Conservation (phyloP, 345 rosid species). For the Corchorus olitorius region DNA sequence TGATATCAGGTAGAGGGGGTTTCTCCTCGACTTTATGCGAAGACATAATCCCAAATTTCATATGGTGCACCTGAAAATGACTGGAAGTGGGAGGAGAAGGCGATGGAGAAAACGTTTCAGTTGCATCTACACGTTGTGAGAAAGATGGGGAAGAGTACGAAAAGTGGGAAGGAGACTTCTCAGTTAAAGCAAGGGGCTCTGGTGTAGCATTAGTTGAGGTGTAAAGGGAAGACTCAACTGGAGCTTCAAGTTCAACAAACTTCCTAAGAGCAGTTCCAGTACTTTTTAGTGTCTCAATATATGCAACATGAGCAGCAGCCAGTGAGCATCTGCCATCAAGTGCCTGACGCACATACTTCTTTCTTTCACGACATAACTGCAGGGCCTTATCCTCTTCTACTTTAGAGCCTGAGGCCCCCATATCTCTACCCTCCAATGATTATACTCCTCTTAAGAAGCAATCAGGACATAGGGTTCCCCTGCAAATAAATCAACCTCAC, state of each 20-base stretch:
- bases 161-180: slow-evolving; percentile 60
- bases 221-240: slow-evolving; percentile 68
- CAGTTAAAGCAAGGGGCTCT: slow-evolving; percentile 60
- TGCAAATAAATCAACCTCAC: slow-evolving; percentile 23
- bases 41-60: slow-evolving; percentile 64
- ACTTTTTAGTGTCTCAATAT: slow-evolving; percentile 68
- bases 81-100: slow-evolving; percentile 59
- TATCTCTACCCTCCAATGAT: slow-evolving; percentile 26
- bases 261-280: slow-evolving; percentile 71
- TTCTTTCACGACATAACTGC: slow-evolving; percentile 88
- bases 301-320: slow-evolving; percentile 75
- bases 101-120: slow-evolving; percentile 63
- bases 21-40: slow-evolving; percentile 74
- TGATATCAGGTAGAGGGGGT: slow-evolving; percentile 52
- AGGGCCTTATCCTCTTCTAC: slow-evolving; percentile 83
- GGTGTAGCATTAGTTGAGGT: slow-evolving; percentile 84
- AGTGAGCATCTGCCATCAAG: slow-evolving; percentile 91
- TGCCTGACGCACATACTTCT: slow-evolving; percentile 79
- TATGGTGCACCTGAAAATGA: slow-evolving; percentile 56
- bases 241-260: slow-evolving; percentile 85
- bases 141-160: slow-evolving; percentile 64
- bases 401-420: slow-evolving; percentile 78
- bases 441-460: slow-evolving; percentile 1
- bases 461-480: slow-evolving; percentile 29
- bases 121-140: slow-evolving; percentile 50